A percentile compares a stretch with the other conserved stretches of the same genome.
Evolutionary conservation across 495 filamentous ascomycete species (phyloP).

Genomic region (Daldinia decipiens): DNA sequence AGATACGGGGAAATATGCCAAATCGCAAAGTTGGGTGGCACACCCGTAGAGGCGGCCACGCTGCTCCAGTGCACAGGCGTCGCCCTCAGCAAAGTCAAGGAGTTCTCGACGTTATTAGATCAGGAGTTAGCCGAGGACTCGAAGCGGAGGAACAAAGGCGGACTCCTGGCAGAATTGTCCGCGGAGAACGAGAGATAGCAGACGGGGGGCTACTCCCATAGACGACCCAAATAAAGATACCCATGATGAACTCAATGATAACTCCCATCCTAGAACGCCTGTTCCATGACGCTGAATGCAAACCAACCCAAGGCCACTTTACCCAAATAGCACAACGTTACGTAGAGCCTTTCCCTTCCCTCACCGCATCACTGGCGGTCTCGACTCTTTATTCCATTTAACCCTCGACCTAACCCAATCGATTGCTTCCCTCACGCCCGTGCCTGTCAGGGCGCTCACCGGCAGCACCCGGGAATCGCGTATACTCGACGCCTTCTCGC

Average conservation of each 20-base stretch:
- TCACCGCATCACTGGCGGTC: slow-evolving; percentile 92
- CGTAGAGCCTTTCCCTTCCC: not conserved
- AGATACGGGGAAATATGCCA: slow-evolving; percentile 90
- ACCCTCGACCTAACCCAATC: slow-evolving; percentile 93
- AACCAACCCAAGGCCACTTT: slow-evolving; percentile 15
- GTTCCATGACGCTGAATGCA: slow-evolving; percentile 42
- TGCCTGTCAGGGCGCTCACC: slow-evolving; percentile 88
- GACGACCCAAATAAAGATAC: slow-evolving; percentile 49
- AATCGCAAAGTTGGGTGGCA: slow-evolving; percentile 86
- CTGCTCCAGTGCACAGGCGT: slow-evolving; percentile 75
- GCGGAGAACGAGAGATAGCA: slow-evolving; percentile 80
- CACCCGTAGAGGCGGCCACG: slow-evolving; percentile 77
- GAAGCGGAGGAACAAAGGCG: slow-evolving; percentile 76
- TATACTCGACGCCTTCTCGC: slow-evolving; percentile 83
- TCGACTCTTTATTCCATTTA: slow-evolving; percentile 93
- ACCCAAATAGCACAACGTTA: slow-evolving; percentile 12
- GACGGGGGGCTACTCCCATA: slow-evolving; percentile 19
- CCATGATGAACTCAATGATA: slow-evolving; percentile 40
- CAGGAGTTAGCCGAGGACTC: slow-evolving; percentile 78
- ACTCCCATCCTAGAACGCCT: slow-evolving; percentile 39
- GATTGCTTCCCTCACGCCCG: slow-evolving; percentile 91
- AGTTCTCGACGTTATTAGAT: slow-evolving; percentile 76
- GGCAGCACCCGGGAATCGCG: slow-evolving; percentile 92
- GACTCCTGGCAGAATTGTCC: slow-evolving; percentile 78
- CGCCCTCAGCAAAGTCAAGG: slow-evolving; percentile 80